Percentiles rank a stretch among this genome's conserved stretches.
Conservation (phyloP, 345 rosid genomes). For the Hypericum perforatum region DNA sequence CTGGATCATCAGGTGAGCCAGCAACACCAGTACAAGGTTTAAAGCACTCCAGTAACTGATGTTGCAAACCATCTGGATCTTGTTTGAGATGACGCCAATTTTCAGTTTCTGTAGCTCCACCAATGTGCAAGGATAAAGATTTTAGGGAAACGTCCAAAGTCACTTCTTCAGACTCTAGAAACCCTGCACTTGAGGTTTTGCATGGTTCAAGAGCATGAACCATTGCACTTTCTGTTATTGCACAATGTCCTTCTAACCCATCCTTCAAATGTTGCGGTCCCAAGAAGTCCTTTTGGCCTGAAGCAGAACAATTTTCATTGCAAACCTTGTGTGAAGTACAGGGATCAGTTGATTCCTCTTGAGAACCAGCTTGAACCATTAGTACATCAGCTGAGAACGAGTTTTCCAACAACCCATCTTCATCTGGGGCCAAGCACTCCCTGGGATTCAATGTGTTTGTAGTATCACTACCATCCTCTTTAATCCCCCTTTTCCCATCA, state of each 20-base stretch:
- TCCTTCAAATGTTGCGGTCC: slow-evolving; percentile 15
- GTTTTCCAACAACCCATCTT: no score
- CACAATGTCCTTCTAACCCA: slow-evolving; percentile 21
- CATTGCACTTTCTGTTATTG: slow-evolving; percentile 5
- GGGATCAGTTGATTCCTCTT: slow-evolving; percentile 17
- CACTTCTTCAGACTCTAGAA: slow-evolving; percentile 9
- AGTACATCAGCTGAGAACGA: no score
- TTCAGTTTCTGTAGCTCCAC: slow-evolving; percentile 13
- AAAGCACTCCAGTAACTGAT: slow-evolving; percentile 10
- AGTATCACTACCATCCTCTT: slow-evolving; percentile 6
- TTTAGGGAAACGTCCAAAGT: slow-evolving; percentile 11
- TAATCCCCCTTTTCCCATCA: slow-evolving; percentile 11
- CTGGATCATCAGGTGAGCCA: slow-evolving; percentile 7
- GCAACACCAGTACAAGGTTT: slow-evolving; percentile 14
- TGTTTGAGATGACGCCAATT: slow-evolving; percentile 5
- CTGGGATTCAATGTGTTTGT: slow-evolving; percentile 8
- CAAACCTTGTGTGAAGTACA: slow-evolving; percentile 18
- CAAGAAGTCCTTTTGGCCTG: slow-evolving; percentile 8
- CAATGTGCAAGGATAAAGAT: slow-evolving; percentile 2
- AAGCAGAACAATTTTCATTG: slow-evolving; percentile 16
- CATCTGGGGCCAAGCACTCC: no score
- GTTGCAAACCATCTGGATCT: not conserved
- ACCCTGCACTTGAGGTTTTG: slow-evolving; percentile 12
- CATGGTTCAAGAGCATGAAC: slow-evolving; percentile 10
- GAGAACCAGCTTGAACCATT: no score